Base-by-base conservation (phyloP, 1,284 basidiomycete genomes). In the Salmacisia buchloeana region DNA sequence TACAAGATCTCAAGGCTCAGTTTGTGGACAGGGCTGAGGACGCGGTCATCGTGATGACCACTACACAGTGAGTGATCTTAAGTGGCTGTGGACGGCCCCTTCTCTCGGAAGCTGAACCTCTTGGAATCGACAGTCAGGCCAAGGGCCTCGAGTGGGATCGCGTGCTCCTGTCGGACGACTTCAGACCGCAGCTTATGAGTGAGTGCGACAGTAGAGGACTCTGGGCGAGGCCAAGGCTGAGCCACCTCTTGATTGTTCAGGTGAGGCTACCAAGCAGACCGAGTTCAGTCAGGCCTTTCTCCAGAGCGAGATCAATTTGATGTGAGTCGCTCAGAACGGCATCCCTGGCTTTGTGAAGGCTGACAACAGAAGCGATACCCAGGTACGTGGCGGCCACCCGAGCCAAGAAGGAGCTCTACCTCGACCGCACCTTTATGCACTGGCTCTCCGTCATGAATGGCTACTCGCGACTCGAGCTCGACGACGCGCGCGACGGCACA, bases 81-180 rank as follows among this genome's bases (percentile, higher is more conserved):
- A 7, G 3, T 9, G n/a, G n/a, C n/a, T n/a, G n/a, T 41, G 39
- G n/a, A 41, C 39, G 18, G 39, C 39, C n/a, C 18, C 39, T 15
- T 41, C 39, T 41, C 39, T 15, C n/a, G 18, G 15, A 15, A n/a
- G 18, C 39, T n/a, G n/a, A 15, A 41, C 39, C 15, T 15, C 15
- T 12, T 12, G 18, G 12, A 18, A 33, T 31, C 29, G 13, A 33
- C 21, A 54, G 49, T 33, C 74, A 76, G 60, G 71, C 73, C 6
- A 76, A 76, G 46, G 74, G 74, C 27, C 68, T 76, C 21, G 74
- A 76, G 39, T 76, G 74, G 74, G 72, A 76, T 49, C 46, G 65
- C 15, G 74, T 76, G 10, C 54, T 69, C 21, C 67, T 76, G 23
- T 69, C 70, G 15, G 70, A 74, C 56, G 74, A 76, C 45, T 76